Evolutionary conservation across 192 early-diverging fungal genomes (phyloP).

Genomic region (Coemansia sp.): DNA sequence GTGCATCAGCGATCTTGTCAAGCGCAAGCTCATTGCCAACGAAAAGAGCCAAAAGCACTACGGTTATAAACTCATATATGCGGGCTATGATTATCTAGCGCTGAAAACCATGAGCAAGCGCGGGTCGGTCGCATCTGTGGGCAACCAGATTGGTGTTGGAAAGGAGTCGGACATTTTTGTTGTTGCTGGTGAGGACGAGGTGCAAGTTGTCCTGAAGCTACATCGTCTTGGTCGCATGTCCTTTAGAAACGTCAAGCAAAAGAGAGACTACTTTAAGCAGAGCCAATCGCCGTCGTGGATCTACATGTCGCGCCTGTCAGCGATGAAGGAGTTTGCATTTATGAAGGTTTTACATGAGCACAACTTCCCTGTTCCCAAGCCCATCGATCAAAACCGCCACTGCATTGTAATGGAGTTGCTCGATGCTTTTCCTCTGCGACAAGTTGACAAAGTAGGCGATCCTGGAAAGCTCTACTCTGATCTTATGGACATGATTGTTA

Average conservation of each 20-base stretch:
- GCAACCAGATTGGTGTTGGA: constrained; percentile 99
- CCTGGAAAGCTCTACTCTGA: constrained; percentile 91
- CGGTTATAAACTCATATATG: constrained; percentile 96
- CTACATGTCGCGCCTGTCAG: constrained; percentile 98
- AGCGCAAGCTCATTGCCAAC: constrained; percentile 85
- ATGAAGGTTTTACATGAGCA: constrained; percentile 96
- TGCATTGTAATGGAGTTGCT: constrained; percentile 96
- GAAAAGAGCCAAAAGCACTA: constrained; percentile 67
- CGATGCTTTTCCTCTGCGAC: constrained; percentile 92
- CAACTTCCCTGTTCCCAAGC: constrained; percentile 93
- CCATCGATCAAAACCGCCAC: constrained; percentile 92
- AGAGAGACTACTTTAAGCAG: constrained; percentile 95
- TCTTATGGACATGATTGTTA: constrained; percentile 95
- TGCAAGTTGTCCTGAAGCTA: constrained; percentile 92
- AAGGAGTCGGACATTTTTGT: constrained; percentile 99
- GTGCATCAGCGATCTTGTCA: constrained; percentile 82
- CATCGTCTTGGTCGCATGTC: constrained; percentile 95
- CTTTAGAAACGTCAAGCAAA: constrained; percentile 95
- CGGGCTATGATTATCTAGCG: constrained; percentile 99
- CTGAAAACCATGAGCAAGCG: constrained; percentile 89
- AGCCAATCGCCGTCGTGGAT: constrained; percentile 97
- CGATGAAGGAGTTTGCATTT: constrained; percentile 98
- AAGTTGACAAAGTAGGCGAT: constrained; percentile 80
- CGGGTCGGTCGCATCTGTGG: constrained; percentile 87
- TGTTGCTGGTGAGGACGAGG: constrained; percentile 89